These are phyloP conservation scores for Ramalina peruviana DNA, from an alignment of 495 filamentous ascomycete species.

Conservation along the genomic window DNA sequence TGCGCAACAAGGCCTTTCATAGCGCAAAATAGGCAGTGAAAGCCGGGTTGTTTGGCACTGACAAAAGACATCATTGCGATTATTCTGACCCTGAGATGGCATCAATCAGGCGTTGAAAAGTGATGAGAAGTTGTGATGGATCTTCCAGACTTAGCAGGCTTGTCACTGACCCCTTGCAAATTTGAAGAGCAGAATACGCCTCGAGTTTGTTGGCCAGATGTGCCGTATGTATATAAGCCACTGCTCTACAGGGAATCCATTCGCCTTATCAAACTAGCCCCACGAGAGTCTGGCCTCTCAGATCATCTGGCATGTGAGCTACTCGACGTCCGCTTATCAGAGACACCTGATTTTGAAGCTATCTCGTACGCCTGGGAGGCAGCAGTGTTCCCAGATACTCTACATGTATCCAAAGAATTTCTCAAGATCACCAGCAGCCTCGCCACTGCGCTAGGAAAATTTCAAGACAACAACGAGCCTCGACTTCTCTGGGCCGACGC, in stretches of 20 bases:
- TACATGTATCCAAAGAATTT: background rate
- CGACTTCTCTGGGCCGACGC: conserved; percentile 2
- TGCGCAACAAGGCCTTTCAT: too few species aligned
- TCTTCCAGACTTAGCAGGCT: too few species aligned
- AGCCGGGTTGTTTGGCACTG: too few species aligned
- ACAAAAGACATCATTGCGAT: too few species aligned
- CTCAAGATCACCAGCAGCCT: background rate
- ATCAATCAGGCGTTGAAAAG: too few species aligned
- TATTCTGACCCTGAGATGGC: too few species aligned
- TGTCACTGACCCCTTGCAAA: too few species aligned
- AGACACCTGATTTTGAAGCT: background rate
- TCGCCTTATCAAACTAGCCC: background rate
- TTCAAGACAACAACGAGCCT: background rate
- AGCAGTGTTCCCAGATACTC: background rate
- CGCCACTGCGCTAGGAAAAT: background rate
- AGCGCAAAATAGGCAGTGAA: too few species aligned
- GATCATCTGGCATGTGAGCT: background rate
- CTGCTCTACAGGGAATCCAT: background rate
- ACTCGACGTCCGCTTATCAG: background rate
- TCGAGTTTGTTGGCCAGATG: too few species aligned
- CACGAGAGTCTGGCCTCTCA: background rate
- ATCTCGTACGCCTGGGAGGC: background rate
- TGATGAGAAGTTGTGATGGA: too few species aligned
- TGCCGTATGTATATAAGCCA: background rate
- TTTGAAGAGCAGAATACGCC: too few species aligned